These are phyloP conservation scores for Termitomyces sp. DNA, from an alignment of 768 basidiomycete genomes.

Conservation along the genomic window DNA sequence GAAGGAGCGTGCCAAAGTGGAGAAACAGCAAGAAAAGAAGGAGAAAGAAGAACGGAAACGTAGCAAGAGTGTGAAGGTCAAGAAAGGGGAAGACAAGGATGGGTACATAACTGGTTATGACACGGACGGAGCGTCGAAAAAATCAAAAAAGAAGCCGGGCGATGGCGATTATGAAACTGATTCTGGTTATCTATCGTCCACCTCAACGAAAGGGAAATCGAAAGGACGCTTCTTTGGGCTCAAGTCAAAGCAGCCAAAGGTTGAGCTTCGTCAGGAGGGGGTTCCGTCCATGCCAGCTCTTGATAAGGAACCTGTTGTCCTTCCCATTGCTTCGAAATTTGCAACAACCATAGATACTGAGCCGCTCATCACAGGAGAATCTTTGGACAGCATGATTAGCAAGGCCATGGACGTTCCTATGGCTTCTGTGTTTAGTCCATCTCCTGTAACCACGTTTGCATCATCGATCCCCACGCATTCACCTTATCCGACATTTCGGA, in stretches of 20 bases:
- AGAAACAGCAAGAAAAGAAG: slow-evolving; percentile 20
- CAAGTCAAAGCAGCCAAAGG: slow-evolving; percentile 31
- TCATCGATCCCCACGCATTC: neutral
- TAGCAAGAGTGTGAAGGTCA: slow-evolving; percentile 23
- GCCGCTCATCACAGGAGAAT: slow-evolving; percentile 4
- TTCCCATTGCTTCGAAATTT: slow-evolving; percentile 45
- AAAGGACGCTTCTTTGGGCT: slow-evolving; percentile 41
- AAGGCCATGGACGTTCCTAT: slow-evolving; percentile 3
- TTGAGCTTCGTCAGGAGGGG: slow-evolving; percentile 25
- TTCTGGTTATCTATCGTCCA: slow-evolving; percentile 24
- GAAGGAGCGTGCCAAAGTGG: slow-evolving; percentile 17
- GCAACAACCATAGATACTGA: slow-evolving; percentile 27
- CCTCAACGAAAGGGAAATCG: slow-evolving; percentile 25
- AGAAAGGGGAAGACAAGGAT: slow-evolving; percentile 17
- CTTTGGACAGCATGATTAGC: slow-evolving; percentile 4
- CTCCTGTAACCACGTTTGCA: neutral
- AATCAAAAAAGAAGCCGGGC: slow-evolving; percentile 22
- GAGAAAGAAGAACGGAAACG: slow-evolving; percentile 26
- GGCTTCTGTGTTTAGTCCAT: neutral
- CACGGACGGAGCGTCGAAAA: slow-evolving; percentile 20
- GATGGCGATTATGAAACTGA: slow-evolving; percentile 35
- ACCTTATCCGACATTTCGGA: neutral
- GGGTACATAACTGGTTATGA: slow-evolving; percentile 18
- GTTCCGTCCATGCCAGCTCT: slow-evolving; percentile 17
- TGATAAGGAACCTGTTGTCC: slow-evolving; percentile 24